phyloP scores from a whole-genome alignment of 805 yeast genomes.

The Starmera quercuum region DNA sequence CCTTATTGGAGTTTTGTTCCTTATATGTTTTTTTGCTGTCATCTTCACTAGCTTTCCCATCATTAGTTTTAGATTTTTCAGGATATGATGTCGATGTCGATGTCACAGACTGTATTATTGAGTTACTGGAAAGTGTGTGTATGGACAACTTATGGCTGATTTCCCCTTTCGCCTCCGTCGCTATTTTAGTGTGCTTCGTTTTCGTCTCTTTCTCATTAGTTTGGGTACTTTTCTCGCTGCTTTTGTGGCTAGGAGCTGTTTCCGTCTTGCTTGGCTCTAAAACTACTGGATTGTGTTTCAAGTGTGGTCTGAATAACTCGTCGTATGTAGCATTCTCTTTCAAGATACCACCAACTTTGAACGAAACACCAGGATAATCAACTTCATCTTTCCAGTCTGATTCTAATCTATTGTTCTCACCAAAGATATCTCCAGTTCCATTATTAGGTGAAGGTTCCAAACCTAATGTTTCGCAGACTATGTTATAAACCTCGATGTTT shows the following conservation, averaged over 20 bases:
- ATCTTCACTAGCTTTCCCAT: constrained; percentile 5
- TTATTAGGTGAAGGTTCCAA: constrained; percentile 49
- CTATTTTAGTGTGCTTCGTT: neutral
- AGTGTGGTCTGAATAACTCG: constrained; percentile 20
- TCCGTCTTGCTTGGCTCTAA: constrained; percentile 3
- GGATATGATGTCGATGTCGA: neutral
- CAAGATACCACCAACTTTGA: constrained; percentile 32
- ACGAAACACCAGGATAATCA: constrained; percentile 44
- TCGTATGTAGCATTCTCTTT: constrained; percentile 47
- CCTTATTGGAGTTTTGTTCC: neutral
- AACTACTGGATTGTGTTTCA: constrained; percentile 9
- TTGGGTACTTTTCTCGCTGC: no score
- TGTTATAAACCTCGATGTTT: constrained; percentile 67
- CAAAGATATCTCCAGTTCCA: constrained; percentile 34
- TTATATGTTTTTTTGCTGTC: constrained; percentile 16
- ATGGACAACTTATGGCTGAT: no score
- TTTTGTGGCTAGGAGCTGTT: no score
- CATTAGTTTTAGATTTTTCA: neutral
- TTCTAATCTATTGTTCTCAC: constrained; percentile 23
- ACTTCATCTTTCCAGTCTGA: constrained; percentile 39
- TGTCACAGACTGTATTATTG: no score
- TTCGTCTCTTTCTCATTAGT: neutral
- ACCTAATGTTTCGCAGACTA: constrained; percentile 59
- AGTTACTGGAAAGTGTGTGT: no score
- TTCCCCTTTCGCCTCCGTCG: no score